Base-by-base conservation (phyloP, 495 filamentous ascomycete species). In the Polyplosphaeria fusca region DNA sequence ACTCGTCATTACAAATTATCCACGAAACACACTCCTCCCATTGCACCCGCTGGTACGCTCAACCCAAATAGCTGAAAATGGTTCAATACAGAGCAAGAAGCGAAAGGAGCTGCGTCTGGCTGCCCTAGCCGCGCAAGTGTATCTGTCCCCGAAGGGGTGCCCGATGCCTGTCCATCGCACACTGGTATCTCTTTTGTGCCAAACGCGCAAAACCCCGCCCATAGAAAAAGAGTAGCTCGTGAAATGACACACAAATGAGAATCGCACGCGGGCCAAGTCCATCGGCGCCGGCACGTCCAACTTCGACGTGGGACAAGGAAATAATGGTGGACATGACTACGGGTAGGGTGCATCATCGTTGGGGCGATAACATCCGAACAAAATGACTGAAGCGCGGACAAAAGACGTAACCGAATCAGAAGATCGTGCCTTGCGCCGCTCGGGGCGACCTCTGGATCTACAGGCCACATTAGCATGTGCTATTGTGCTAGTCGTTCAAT, bases 401-500 rank as follows among this genome's bases (percentile, higher is more conserved):
- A 51, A 51, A 5, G 14, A 3, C 14, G 38, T 32, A 19, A 51
- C 25, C 4, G 47, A 51, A 14, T 4, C 22, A 18, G 9, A 16
- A 5, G 25, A 49, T 5, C 27, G 25, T 13, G 30, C 30, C 47
- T 5, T 30, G 4, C 25, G 5, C 2, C 14, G 7, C 20, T 38
- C 23, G 2, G 26, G 32, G 13, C 11, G 12, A 2, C 30, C 27
- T 52, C 16, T 5, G 1, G 18, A 14, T 50, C 54, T 58, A 44
- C 2, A 48, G 9, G 5, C 19, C 24, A 28, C 23, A 41, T 52
- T 25, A 58, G 47, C 39, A 5, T 35, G 4, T 30, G 39, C 19
- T 23, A 41, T 47, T 27, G 26, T 16, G 18, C 65, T 69, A 83
- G 52, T 79, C 75, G 63, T 77, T 66, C 43, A 83, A 64, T 32